A percentile compares a stretch with the other conserved stretches of the same genome.
phyloP scores from a whole-genome alignment of 352 stramenopile species.

The Globisporangium takayamanum region DNA sequence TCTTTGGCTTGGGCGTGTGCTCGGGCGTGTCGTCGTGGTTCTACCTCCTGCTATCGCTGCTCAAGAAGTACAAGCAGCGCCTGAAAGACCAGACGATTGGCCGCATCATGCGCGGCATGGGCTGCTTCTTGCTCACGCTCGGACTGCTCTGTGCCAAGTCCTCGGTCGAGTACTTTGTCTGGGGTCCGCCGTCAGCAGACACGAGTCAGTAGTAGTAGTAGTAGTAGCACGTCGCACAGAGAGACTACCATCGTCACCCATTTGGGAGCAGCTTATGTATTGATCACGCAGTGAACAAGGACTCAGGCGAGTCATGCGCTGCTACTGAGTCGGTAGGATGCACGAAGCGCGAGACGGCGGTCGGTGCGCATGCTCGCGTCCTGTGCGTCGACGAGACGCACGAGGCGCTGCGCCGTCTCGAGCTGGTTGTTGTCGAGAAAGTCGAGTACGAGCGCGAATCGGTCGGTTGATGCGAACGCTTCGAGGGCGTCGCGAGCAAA shows the following conservation, averaged over 20 bases:
- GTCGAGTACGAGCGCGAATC: constrained; percentile 56
- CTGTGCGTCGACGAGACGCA: constrained; percentile 14
- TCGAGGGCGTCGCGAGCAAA: constrained; percentile 39
- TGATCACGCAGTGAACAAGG: constrained; percentile 8
- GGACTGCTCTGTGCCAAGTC: constrained; percentile 81
- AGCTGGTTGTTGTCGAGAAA: constrained; percentile 71
- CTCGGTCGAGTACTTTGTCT: constrained; percentile 80
- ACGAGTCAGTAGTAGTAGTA: constrained; percentile 23
- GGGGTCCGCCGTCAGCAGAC: constrained; percentile 21
- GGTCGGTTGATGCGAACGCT: constrained; percentile 33
- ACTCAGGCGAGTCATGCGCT: too few species aligned
- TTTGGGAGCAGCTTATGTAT: constrained; percentile 9
- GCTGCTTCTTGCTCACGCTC: constrained; percentile 76
- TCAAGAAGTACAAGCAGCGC: constrained; percentile 89
- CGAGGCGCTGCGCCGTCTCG: constrained; percentile 32
- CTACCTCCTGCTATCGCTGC: constrained; percentile 74
- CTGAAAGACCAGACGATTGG: constrained; percentile 84
- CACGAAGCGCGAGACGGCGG: too few species aligned
- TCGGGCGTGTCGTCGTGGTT: constrained; percentile 87
- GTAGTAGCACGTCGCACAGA: too few species aligned
- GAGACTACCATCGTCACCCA: neutral
- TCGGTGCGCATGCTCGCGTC: neutral
- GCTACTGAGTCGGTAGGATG: constrained; percentile 7
- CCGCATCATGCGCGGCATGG: constrained; percentile 78
- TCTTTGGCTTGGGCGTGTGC: constrained; percentile 81